Conservation (phyloP, 495 filamentous ascomycete genomes). For the Neurospora sublineolata region DNA sequence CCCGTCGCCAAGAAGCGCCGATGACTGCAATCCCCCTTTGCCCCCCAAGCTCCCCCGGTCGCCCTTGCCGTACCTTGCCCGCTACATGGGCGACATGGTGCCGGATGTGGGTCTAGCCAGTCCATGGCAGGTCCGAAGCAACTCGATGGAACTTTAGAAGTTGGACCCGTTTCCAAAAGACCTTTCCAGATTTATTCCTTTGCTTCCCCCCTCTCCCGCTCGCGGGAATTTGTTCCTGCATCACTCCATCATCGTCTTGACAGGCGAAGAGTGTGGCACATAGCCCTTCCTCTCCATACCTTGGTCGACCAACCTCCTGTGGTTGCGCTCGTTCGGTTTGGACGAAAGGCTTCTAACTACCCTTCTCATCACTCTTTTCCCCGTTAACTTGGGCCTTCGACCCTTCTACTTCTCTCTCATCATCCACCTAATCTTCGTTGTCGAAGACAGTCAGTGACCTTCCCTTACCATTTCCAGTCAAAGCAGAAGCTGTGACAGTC, state of each 20-base stretch:
- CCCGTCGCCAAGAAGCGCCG: background rate
- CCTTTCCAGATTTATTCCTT: background rate
- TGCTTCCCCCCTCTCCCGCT: background rate
- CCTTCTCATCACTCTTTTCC: background rate
- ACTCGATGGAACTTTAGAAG: background rate
- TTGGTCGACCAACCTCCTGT: background rate
- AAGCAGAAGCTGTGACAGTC: background rate
- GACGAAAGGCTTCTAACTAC: conserved; percentile 1
- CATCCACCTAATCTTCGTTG: background rate
- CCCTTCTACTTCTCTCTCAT: background rate
- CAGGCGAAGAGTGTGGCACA: background rate
- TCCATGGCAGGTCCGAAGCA: background rate
- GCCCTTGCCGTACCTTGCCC: background rate
- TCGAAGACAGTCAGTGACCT: background rate
- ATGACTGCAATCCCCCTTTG: background rate
- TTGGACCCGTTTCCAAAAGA: background rate
- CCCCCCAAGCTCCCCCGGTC: background rate
- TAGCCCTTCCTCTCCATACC: background rate
- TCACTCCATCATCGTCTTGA: background rate
- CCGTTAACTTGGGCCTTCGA: background rate
- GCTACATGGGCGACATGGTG: background rate
- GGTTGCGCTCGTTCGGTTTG: background rate
- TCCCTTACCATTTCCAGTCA: background rate
- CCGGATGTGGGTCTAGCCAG: background rate
- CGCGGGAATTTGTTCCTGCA: background rate